Evolutionary conservation across 2,329 filamentous ascomycete genomes (phyloP).

Genomic region (Macrophomina pseudophaseolina): DNA sequence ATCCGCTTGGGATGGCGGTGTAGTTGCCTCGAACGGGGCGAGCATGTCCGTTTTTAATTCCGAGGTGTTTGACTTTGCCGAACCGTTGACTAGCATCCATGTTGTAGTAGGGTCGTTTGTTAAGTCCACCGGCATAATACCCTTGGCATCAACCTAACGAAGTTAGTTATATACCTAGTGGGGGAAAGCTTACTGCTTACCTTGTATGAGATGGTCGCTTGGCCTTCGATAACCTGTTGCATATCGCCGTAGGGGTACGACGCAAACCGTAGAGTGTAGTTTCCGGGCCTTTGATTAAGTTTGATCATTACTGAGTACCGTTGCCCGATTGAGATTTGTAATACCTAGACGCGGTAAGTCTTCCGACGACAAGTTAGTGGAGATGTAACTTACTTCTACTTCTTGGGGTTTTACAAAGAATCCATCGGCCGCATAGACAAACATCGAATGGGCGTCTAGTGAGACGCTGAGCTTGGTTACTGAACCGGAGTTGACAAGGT

Average conservation of each 20-base stretch:
- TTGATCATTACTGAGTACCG: slow-evolving; percentile 34
- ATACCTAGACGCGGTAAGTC: neutral
- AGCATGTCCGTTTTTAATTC: no score
- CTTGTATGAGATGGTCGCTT: slow-evolving; percentile 29
- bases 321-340: slow-evolving; percentile 4
- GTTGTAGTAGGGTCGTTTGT: no score
- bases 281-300: slow-evolving; percentile 30
- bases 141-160: neutral
- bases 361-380: neutral
- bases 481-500: slow-evolving; percentile 31
- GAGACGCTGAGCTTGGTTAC: slow-evolving; percentile 30
- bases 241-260: slow-evolving; percentile 29
- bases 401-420: slow-evolving; percentile 28
- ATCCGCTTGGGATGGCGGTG: no score
- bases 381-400: neutral
- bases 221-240: slow-evolving; percentile 31
- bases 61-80: no score
- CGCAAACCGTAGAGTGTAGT: slow-evolving; percentile 30
- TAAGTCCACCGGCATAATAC: neutral
- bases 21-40: no score
- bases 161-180: neutral
- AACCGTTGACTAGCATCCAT: no score
- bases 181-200: slow-evolving; percentile 4
- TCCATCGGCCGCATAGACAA: slow-evolving; percentile 33
- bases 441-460: slow-evolving; percentile 32